These are phyloP conservation scores for Melastoma candidum DNA, from an alignment of 441 rosid genomes.

Conservation along the genomic window DNA sequence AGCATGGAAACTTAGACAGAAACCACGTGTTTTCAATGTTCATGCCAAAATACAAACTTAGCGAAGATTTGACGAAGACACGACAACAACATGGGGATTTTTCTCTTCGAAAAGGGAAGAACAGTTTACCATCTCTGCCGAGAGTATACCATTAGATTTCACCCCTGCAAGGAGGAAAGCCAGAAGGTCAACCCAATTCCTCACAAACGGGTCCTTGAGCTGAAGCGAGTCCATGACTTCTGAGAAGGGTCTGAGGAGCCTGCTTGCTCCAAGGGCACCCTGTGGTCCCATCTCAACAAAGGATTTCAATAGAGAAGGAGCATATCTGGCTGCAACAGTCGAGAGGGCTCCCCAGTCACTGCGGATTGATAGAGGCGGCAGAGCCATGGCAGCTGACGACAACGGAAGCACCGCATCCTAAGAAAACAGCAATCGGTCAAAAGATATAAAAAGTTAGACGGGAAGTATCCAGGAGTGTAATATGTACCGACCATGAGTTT, in stretches of 20 bases:
- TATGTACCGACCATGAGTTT: constrained; percentile 61
- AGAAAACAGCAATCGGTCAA: constrained; percentile 10
- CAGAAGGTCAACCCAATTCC: constrained; percentile 91
- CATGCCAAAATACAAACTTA: neutral
- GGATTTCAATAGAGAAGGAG: constrained; percentile 71
- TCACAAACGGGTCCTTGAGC: constrained; percentile 68
- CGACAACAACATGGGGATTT: no score
- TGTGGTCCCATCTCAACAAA: constrained; percentile 78
- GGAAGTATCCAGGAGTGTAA: neutral
- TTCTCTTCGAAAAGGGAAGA: neutral
- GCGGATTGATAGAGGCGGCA: constrained; percentile 83
- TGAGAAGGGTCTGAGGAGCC: constrained; percentile 84
- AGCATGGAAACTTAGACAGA: neutral
- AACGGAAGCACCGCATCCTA: constrained; percentile 94
- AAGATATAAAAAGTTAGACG: constrained; percentile 2
- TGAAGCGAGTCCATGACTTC: constrained; percentile 68
- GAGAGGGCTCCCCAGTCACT: constrained; percentile 84
- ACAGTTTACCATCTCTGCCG: constrained; percentile 95
- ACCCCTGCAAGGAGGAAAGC: constrained; percentile 96
- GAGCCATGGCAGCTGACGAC: constrained; percentile 86
- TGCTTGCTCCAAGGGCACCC: constrained; percentile 77
- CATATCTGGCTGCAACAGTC: constrained; percentile 85
- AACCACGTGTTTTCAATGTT: neutral
- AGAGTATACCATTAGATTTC: constrained; percentile 90
- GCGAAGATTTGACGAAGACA: no score